A percentile compares a stretch with the other conserved stretches of the same genome.
These are phyloP conservation scores for Pythium dissimile DNA, from an alignment of 352 stramenopile species.

Conservation along the genomic window DNA sequence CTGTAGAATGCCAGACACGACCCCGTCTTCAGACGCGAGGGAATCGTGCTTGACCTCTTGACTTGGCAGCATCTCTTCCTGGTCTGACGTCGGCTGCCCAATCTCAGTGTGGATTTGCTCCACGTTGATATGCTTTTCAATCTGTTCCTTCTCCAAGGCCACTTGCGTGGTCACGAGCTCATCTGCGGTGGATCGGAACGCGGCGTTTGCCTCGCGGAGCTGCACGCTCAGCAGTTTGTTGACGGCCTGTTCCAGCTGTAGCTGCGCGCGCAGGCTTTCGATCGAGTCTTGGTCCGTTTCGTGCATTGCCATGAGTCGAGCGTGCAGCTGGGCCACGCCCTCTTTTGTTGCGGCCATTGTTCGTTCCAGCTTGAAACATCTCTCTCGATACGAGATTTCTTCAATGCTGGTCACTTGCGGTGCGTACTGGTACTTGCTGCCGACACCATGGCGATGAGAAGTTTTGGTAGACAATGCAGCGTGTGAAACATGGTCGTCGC, in stretches of 20 bases:
- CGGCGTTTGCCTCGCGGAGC: slow-evolving; percentile 39
- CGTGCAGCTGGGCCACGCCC: slow-evolving; percentile 28
- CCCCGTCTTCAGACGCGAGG: slow-evolving; percentile 32
- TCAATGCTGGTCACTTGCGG: slow-evolving; percentile 20
- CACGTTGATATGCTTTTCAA: slow-evolving; percentile 34
- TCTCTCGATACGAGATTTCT: slow-evolving; percentile 43
- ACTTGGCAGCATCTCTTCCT: slow-evolving; percentile 47
- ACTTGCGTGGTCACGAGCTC: slow-evolving; percentile 50
- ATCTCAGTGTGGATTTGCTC: slow-evolving; percentile 48
- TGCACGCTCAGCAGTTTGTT: slow-evolving; percentile 45
- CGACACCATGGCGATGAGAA: too few relatives aligned
- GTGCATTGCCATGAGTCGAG: slow-evolving; percentile 28
- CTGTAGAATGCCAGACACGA: slow-evolving; percentile 51
- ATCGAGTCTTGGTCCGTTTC: slow-evolving; percentile 29
- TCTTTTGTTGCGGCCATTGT: slow-evolving; percentile 42
- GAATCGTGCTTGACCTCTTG: slow-evolving; percentile 52
- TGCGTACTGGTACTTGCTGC: too few relatives aligned
- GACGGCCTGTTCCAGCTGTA: slow-evolving; percentile 47
- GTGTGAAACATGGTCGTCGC: too few relatives aligned
- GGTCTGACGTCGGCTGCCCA: slow-evolving; percentile 44
- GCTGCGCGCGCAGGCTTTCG: slow-evolving; percentile 41
- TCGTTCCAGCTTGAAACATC: slow-evolving; percentile 54
- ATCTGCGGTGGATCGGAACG: slow-evolving; percentile 40
- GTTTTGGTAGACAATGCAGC: too few relatives aligned
- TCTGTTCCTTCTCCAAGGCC: slow-evolving; percentile 42